Base-by-base conservation (phyloP, 179 eudicot species). In the Amaranthus tricolor region DNA sequence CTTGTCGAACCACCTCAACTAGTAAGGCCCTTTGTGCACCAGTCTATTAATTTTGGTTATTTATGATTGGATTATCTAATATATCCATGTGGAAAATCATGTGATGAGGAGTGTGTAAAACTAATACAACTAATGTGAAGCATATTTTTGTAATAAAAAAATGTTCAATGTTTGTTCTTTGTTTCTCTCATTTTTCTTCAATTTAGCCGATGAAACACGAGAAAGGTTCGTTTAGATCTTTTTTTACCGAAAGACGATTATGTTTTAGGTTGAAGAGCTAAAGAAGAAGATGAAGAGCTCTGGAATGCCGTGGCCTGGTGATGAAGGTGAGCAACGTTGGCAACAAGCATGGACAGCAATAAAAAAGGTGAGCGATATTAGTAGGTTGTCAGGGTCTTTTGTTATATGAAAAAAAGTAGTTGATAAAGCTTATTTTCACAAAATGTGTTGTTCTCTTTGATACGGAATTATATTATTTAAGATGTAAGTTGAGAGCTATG, bases 241-340 rank as follows among this genome's bases (percentile, higher is more conserved):
- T n/a, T 31, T 15, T 65, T 20, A 45, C 43, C 20, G 16, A 8
- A 8, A 50, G n/a, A 52, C 2, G 62, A 62, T 40, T 70, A 56
- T 76, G 51, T 50, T 79, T 17, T 72, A 95, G 99, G 91, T 95
- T 49, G 76, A 93, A 77, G 97, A 95, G 84, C 91, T 95, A 64
- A 86, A 87, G 85, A 80, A 66, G 53, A 89, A 68, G 79, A 93
- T 95, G 99, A 83, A 84, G 78, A 79, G 88, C 82, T 90, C 98
- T 68, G 97, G 90, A 81, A 93, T 95, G 99, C 97, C 99, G 70
- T 95, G 99, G 99, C 98, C 99, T 72, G 99, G 99, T 52, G 98
- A 95, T 82, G 99, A 93, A 85, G 92, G 98, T 82, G 86, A 81
- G 66, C 78, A 84, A 66, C 80, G 97, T 81, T 95, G 99, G 99